Evolutionary conservation across 129 eudicot species (phyloP).

Genomic region (Silybum marianum): DNA sequence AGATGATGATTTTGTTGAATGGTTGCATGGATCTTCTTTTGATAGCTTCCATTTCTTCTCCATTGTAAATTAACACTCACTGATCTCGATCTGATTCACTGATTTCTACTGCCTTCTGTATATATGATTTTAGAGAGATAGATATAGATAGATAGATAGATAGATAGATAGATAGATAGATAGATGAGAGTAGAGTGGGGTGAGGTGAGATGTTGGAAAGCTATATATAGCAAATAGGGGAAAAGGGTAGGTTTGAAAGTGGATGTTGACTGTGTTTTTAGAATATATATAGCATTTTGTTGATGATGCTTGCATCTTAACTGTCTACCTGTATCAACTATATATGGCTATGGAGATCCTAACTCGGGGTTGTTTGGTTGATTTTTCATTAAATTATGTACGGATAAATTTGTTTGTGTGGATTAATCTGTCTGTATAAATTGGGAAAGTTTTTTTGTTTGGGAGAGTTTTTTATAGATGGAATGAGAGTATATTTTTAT

Average conservation of each 20-base stretch:
- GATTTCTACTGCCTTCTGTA: constrained; percentile 1
- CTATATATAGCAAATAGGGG: constrained; percentile 39
- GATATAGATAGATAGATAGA: too few relatives aligned
- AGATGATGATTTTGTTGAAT: constrained; percentile 50
- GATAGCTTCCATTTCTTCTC: constrained; percentile 76
- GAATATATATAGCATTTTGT: constrained; percentile 23
- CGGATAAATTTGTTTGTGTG: not conserved
- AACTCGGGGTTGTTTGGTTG: not conserved
- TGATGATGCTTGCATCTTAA: constrained; percentile 51
- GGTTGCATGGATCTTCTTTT: constrained; percentile 50
- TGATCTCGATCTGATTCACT: constrained; percentile 16
- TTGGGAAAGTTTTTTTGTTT: not conserved
- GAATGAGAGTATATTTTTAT: not conserved
- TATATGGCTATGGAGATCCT: constrained; percentile 8
- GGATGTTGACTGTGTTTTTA: constrained; percentile 35
- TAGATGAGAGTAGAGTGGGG: constrained; percentile 30
- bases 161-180: constrained; percentile 12
- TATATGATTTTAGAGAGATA: not conserved
- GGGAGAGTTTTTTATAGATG: not conserved
- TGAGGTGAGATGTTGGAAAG: constrained; percentile 38
- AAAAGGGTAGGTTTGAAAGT: constrained; percentile 29
- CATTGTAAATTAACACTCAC: constrained; percentile 33
- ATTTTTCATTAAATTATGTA: not conserved
- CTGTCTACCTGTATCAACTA: constrained; percentile 36
- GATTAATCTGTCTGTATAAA: not conserved